Conservation (phyloP, 805 yeast species). For the Cyberlindnera galapagoensis region DNA sequence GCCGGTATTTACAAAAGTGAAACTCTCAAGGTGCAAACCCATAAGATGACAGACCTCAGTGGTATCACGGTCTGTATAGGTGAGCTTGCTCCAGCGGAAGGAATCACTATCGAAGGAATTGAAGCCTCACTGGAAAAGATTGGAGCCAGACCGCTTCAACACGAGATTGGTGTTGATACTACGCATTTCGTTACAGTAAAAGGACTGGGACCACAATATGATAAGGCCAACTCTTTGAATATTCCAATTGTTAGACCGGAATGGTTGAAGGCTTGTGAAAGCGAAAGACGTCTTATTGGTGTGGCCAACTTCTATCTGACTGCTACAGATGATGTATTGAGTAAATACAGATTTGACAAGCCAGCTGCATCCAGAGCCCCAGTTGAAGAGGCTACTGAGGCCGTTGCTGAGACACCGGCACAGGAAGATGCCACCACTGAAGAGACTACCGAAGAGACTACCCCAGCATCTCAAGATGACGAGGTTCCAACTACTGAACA, state of each 20-base stretch:
- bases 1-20: conserved; percentile 82
- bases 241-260: conserved; percentile 95
- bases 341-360: conserved; percentile 38
- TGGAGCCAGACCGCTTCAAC: conserved; percentile 78
- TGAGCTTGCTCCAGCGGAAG: conserved; percentile 50
- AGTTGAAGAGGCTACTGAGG: no score
- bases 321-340: conserved; percentile 37
- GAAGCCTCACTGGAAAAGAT: conserved; percentile 56
- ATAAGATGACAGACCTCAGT: conserved; percentile 90
- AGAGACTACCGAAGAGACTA: background rate
- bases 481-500: conserved; percentile 9
- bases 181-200: conserved; percentile 86
- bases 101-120: conserved; percentile 47
- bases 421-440: conserved; percentile 8
- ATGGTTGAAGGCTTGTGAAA: conserved; percentile 92
- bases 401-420: no score
- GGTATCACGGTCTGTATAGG: conserved; percentile 93
- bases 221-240: conserved; percentile 75
- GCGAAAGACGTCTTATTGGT: conserved; percentile 85
- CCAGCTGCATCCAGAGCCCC: conserved; percentile 7
- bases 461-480: conserved; percentile 3
- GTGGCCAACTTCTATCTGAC: conserved; percentile 80
- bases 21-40: conserved; percentile 66
- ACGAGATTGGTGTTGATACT: conserved; percentile 76
- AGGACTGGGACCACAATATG: conserved; percentile 64